These are phyloP conservation scores for Hygrocybe coccinea DNA, from an alignment of 768 basidiomycete species.

Conservation along the genomic window DNA sequence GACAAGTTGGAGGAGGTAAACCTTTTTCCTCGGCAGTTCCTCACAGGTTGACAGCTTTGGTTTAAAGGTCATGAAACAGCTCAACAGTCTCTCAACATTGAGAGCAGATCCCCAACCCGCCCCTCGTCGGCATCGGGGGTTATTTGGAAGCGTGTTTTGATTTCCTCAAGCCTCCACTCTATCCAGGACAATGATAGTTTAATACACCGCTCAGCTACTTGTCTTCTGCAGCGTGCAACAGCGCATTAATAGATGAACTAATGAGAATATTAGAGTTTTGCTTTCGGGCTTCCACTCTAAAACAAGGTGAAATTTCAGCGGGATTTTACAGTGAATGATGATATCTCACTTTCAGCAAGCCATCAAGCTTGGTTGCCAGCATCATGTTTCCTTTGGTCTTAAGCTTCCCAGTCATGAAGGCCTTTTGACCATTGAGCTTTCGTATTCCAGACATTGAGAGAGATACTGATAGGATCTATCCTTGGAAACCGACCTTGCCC, in stretches of 20 bases:
- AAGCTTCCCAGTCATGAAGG: slow-evolving; percentile 92
- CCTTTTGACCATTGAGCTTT: slow-evolving; percentile 86
- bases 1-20: slow-evolving; percentile 91
- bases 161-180: background rate
- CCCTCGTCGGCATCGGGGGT: slow-evolving; percentile 67
- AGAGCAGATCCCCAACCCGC: slow-evolving; percentile 76
- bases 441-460: background rate
- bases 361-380: slow-evolving; percentile 88
- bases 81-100: slow-evolving; percentile 86
- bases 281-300: slow-evolving; percentile 42
- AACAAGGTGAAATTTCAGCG: background rate
- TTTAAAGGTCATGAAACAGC: slow-evolving; percentile 84
- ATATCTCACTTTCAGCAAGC: slow-evolving; percentile 65
- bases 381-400: slow-evolving; percentile 92
- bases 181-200: background rate
- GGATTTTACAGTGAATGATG: too few species aligned
- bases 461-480: background rate
- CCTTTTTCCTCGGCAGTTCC: background rate
- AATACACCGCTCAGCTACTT: background rate
- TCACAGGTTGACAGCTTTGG: background rate
- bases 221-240: background rate
- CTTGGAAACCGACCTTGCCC: slow-evolving; percentile 54
- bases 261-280: background rate
- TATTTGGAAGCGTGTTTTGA: slow-evolving; percentile 73
- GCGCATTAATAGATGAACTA: background rate